Conservation (phyloP, 164 flowering plant species). For the Dillenia suffruticosa region DNA sequence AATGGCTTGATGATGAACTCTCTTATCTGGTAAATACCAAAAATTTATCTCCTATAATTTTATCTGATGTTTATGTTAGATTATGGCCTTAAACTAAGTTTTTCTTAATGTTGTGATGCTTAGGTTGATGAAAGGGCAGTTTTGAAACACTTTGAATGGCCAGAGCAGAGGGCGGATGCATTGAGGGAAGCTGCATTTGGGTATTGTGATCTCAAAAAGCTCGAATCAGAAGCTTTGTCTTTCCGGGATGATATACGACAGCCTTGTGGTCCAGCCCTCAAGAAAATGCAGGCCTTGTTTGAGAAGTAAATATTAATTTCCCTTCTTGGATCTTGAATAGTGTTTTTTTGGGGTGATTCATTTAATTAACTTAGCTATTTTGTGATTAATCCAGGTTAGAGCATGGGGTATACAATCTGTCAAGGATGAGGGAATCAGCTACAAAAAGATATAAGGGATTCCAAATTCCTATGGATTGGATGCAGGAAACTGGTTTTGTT, state of each 20-base stretch:
- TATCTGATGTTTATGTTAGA: not conserved
- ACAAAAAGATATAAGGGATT: slow-evolving; percentile 55
- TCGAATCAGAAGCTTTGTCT: slow-evolving; percentile 63
- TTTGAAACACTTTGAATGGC: slow-evolving; percentile 95
- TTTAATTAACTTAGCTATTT: too few relatives aligned
- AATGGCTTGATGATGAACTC: slow-evolving; percentile 97
- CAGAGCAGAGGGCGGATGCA: slow-evolving; percentile 94
- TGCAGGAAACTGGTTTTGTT: slow-evolving; percentile 78
- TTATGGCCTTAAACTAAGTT: too few relatives aligned
- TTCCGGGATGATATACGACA: slow-evolving; percentile 65
- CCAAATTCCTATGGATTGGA: slow-evolving; percentile 82
- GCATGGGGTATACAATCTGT: slow-evolving; percentile 78
- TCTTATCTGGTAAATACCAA: slow-evolving; percentile 60
- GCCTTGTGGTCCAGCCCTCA: slow-evolving; percentile 69
- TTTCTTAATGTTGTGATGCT: not conserved
- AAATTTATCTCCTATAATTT: not conserved
- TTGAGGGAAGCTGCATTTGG: slow-evolving; percentile 95
- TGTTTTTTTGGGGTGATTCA: not conserved
- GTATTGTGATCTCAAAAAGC: slow-evolving; percentile 84
- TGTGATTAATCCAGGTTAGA: slow-evolving; percentile 52
- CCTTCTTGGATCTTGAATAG: not conserved
- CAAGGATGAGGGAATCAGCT: slow-evolving; percentile 78
- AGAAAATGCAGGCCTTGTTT: slow-evolving; percentile 84
- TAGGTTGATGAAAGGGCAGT: slow-evolving; percentile 99
- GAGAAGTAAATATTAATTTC: slow-evolving; percentile 53